These are phyloP conservation scores for Trypanosoma conorhini DNA, from an alignment of 208 protist genomes.

Conservation along the genomic window DNA sequence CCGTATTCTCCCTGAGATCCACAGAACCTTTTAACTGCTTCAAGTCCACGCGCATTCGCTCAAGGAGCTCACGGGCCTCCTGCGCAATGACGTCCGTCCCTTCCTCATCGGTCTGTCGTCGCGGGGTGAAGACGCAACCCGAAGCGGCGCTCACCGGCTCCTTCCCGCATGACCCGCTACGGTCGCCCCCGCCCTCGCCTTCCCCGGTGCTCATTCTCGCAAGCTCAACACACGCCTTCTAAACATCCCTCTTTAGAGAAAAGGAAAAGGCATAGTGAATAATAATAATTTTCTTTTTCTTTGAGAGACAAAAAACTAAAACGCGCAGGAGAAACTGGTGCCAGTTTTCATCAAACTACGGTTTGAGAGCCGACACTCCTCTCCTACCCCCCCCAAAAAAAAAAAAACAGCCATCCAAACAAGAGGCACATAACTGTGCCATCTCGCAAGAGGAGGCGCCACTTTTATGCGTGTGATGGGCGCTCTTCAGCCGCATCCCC, in stretches of 20 bases:
- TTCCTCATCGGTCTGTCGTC: conserved; percentile 10
- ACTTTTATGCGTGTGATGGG: neutral
- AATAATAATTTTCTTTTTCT: neutral
- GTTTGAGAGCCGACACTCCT: neutral
- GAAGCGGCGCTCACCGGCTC: neutral
- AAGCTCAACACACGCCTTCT: neutral
- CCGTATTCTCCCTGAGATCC: conserved; percentile 25
- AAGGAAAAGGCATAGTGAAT: conserved; percentile 23
- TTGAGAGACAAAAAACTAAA: neutral
- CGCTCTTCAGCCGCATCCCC: neutral
- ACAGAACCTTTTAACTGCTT: conserved; percentile 24
- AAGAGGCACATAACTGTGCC: neutral
- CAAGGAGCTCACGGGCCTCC: conserved; percentile 23
- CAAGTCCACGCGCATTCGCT: conserved; percentile 33
- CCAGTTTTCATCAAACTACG: neutral
- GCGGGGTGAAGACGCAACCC: neutral
- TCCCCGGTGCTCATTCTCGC: neutral
- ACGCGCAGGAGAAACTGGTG: neutral
- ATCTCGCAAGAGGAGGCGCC: neutral
- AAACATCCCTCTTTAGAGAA: conserved; percentile 16
- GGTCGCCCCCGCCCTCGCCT: neutral
- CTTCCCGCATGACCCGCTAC: neutral
- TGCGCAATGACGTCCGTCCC: conserved; percentile 20
- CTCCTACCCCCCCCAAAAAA: neutral
- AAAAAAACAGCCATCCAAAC: neutral